A percentile compares a stretch with the other conserved stretches of the same genome.
phyloP scores from a whole-genome alignment of 768 basidiomycete genomes.

The Amanita thiersii region DNA sequence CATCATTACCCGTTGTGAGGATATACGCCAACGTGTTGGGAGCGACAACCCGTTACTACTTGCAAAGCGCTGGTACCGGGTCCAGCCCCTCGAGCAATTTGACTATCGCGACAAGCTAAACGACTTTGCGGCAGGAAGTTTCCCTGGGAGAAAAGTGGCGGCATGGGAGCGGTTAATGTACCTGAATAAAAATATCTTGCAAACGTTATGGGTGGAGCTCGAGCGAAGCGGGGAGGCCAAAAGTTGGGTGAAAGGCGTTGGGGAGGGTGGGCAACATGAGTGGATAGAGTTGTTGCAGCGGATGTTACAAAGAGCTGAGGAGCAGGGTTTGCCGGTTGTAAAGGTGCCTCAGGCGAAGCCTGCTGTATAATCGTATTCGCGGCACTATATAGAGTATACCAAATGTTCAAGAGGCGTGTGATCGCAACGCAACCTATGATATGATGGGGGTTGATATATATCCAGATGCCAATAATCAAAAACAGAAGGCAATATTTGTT shows the following conservation, averaged over 20 bases:
- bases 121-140: slow-evolving; percentile 30
- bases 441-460: no score
- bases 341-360: no score
- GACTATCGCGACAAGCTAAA: slow-evolving; percentile 57
- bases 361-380: no score
- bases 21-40: slow-evolving; percentile 24
- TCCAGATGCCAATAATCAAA: no score
- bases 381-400: no score
- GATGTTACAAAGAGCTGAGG: slow-evolving; percentile 23
- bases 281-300: slow-evolving; percentile 46
- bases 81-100: slow-evolving; percentile 50
- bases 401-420: no score
- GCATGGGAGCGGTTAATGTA: slow-evolving; percentile 58
- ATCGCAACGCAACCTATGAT: no score
- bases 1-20: slow-evolving; percentile 40
- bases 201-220: slow-evolving; percentile 50
- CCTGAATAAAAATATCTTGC: slow-evolving; percentile 33
- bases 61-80: slow-evolving; percentile 48
- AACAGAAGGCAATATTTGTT: no score
- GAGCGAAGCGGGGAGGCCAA: slow-evolving; percentile 49
- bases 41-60: slow-evolving; percentile 28
- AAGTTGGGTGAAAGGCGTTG: slow-evolving; percentile 57
- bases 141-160: slow-evolving; percentile 18
- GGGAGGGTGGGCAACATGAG: slow-evolving; percentile 43
- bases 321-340: slow-evolving; percentile 11